Evolutionary conservation across 352 stramenopile genomes (phyloP).

Genomic region (Globisporangium canariense): DNA sequence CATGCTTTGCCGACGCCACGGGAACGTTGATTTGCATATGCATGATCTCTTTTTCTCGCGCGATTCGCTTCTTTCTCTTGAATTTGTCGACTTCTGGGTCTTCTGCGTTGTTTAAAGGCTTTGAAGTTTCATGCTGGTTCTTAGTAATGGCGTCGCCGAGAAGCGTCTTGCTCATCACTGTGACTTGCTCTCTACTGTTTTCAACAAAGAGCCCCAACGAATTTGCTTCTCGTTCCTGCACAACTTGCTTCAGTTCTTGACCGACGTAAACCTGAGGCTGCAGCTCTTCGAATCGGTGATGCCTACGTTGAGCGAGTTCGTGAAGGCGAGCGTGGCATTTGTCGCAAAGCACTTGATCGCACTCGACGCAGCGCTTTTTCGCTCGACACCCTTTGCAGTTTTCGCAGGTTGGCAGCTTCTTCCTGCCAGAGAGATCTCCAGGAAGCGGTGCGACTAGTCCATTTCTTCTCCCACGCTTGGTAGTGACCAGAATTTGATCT

Average conservation of each 20-base stretch:
- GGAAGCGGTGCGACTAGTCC: slow-evolving; percentile 56
- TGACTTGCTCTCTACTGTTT: slow-evolving; percentile 27
- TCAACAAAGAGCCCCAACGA: slow-evolving; percentile 23
- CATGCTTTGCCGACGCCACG: slow-evolving; percentile 43
- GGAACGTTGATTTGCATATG: slow-evolving; percentile 55
- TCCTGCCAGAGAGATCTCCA: slow-evolving; percentile 22
- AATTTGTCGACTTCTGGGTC: slow-evolving; percentile 53
- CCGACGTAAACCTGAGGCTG: slow-evolving; percentile 28
- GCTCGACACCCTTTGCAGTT: slow-evolving; percentile 47
- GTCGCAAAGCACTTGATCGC: slow-evolving; percentile 60
- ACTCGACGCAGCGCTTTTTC: slow-evolving; percentile 45
- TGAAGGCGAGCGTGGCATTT: slow-evolving; percentile 58
- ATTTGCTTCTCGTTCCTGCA: slow-evolving; percentile 25
- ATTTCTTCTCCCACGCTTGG: slow-evolving; percentile 40
- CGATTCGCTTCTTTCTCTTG: slow-evolving; percentile 34
- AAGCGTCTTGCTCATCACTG: slow-evolving; percentile 28
- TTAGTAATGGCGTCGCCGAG: slow-evolving; percentile 3
- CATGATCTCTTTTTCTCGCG: slow-evolving; percentile 49
- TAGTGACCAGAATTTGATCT: slow-evolving; percentile 30
- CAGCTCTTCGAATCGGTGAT: slow-evolving; percentile 52
- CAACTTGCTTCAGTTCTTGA: slow-evolving; percentile 17
- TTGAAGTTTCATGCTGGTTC: neutral
- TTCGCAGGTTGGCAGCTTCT: slow-evolving; percentile 46
- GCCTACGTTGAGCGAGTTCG: slow-evolving; percentile 40
- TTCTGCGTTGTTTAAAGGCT: neutral